Base-by-base conservation (phyloP, 2,329 filamentous ascomycete species). In the Alternaria hordeiaustralica region DNA sequence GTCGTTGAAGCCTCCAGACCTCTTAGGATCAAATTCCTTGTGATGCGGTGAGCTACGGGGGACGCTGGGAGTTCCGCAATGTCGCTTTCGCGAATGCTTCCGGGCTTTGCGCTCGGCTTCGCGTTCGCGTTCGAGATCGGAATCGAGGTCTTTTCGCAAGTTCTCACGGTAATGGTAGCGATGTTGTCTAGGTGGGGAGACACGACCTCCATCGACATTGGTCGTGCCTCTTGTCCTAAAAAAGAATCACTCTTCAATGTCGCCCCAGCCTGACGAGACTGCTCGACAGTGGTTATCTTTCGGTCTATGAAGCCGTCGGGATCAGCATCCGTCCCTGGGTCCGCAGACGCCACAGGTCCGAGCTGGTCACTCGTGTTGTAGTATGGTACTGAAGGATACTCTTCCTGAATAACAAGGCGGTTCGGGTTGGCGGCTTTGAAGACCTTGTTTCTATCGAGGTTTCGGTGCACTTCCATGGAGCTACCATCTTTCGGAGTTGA, bases 201-300 rank as follows among this genome's bases (percentile, higher is more conserved):
- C 23, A 51, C 44, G 44, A 59, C 41, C 25, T 66, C 69, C 26
- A 58, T 60, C n/a, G 41, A 67, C 47, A 51, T 46, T 45, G 60
- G 28, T 54, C 55, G 47, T 36, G 45, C 43, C n/a, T 61, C 45
- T 21, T 58, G 26, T 33, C 41, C 26, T 47, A 47, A 46, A 54
- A 58, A 43, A 60, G 28, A 62, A 46, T 46, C 46, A 67, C 55
- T 64, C 50, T 61, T 68, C 25, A 58, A 36, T 45, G 50, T 47
- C 23, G 57, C 58, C 26, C 68, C 67, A 44, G 47, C 23, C n/a
- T 60, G 67, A 49, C 51, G 65, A 43, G 60, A 66, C 50, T 78
- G 82, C 71, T 84, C 81, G 11, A 83, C 71, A 62, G 83, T 79
- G 6, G 77, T 80, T 61, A 78, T 81, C 65, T 82, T 79, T n/a